Conservation (phyloP, 495 filamentous ascomycete genomes). For the Aeminium ludgeri region DNA sequence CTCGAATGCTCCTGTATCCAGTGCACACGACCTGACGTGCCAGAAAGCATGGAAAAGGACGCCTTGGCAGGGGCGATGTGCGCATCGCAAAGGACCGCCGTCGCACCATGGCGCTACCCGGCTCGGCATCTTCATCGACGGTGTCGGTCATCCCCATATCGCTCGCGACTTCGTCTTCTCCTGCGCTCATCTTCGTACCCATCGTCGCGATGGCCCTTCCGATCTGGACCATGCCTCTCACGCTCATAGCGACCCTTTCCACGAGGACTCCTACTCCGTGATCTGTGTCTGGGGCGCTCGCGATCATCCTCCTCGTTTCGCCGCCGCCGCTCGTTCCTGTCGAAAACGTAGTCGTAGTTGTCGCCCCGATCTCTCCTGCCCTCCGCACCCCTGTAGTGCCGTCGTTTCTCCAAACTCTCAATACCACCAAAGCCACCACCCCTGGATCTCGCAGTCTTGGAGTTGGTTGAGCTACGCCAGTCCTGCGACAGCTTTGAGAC, state of each 20-base stretch:
- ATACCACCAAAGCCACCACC: conserved; percentile 93
- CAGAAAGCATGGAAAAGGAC: no score
- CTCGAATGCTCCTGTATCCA: no score
- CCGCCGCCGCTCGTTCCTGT: conserved; percentile 45
- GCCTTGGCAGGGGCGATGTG: no score
- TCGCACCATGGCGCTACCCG: no score
- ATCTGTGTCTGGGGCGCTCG: background rate
- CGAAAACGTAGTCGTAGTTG: conserved; percentile 67
- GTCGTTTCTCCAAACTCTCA: conserved; percentile 66
- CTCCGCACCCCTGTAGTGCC: conserved; percentile 71
- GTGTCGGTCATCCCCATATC: conserved; percentile 14
- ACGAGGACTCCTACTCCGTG: conserved; percentile 38
- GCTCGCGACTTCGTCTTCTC: conserved; percentile 17
- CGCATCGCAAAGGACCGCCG: no score
- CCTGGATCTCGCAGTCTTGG: conserved; percentile 46
- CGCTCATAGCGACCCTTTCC: no score
- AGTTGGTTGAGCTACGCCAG: conserved; percentile 78
- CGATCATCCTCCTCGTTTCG: conserved; percentile 6
- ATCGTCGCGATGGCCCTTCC: conserved; percentile 11
- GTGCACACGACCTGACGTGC: no score
- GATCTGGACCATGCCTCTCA: conserved; percentile 18
- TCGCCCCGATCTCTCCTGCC: conserved; percentile 28
- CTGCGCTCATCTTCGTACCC: conserved; percentile 6
- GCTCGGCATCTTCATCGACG: conserved; percentile 2
- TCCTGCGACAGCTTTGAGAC: conserved; percentile 77